Conservation (phyloP, 345 rosid genomes). For the Jatropha curcas region DNA sequence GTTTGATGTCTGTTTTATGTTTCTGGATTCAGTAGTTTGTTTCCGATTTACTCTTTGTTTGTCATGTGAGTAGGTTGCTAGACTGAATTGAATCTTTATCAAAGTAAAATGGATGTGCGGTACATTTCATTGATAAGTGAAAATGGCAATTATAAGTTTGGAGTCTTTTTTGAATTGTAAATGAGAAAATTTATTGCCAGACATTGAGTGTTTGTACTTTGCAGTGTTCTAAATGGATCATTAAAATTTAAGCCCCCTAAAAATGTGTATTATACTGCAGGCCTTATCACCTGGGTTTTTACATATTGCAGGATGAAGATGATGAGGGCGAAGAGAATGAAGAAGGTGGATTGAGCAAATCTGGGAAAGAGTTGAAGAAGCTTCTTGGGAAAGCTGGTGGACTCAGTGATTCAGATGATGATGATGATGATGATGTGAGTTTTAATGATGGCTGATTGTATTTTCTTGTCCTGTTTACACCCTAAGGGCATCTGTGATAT, state of each 20-base stretch:
- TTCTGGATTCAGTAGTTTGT: neutral
- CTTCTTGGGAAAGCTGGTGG: slow-evolving; percentile 74
- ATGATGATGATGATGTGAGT: slow-evolving; percentile 72
- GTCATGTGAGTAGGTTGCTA: neutral
- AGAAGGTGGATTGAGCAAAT: slow-evolving; percentile 84
- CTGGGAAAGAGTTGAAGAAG: slow-evolving; percentile 95
- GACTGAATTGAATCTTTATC: neutral
- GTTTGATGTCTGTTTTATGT: neutral
- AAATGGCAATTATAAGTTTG: neutral
- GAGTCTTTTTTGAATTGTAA: neutral
- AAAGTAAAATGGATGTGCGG: neutral
- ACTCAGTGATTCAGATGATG: slow-evolving; percentile 69
- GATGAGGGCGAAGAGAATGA: slow-evolving; percentile 87
- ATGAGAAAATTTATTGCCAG: neutral
- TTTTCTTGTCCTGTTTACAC: neutral
- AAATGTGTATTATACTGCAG: neutral
- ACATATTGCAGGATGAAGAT: slow-evolving; percentile 63
- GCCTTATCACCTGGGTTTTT: neutral
- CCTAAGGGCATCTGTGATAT: neutral
- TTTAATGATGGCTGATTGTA: slow-evolving; percentile 20
- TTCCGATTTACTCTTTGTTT: neutral
- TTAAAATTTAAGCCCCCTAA: neutral
- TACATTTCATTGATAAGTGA: neutral
- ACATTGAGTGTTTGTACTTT: neutral
- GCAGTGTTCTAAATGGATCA: neutral